These are phyloP conservation scores for Cytospora leucostoma DNA, from an alignment of 2,329 filamentous ascomycete genomes.

Conservation along the genomic window DNA sequence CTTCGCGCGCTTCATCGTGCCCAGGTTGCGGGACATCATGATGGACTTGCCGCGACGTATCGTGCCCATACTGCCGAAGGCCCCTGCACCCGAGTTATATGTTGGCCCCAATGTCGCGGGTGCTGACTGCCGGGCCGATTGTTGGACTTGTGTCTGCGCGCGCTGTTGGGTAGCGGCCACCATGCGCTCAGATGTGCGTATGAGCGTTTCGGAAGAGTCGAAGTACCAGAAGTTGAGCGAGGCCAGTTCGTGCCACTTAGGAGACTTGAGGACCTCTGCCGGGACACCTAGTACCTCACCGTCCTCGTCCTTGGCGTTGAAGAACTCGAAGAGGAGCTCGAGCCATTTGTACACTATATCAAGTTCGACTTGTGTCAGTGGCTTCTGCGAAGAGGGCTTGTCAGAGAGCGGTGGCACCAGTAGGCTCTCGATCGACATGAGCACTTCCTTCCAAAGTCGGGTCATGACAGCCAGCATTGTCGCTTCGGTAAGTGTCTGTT, in stretches of 20 bases:
- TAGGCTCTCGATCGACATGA: constrained; percentile 85
- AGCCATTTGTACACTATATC: constrained; percentile 97
- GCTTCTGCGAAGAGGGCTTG: constrained; percentile 84
- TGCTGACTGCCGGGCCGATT: constrained; percentile 37
- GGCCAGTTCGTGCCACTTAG: constrained; percentile 97
- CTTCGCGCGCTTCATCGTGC: constrained; percentile 94
- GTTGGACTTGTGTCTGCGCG: constrained; percentile 66
- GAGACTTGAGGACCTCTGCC: constrained; percentile 87
- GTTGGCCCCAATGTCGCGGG: constrained; percentile 46
- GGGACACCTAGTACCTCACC: constrained; percentile 85
- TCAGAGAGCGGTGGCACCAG: constrained; percentile 93
- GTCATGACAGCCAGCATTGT: constrained; percentile 99
- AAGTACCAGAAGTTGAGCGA: constrained; percentile 99
- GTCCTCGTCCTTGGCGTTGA: constrained; percentile 86
- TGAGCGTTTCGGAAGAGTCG: constrained; percentile 84
- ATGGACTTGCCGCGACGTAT: constrained; percentile 74
- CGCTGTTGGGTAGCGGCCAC: constrained; percentile 80
- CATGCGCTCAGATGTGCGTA: constrained; percentile 96
- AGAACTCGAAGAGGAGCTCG: constrained; percentile 87
- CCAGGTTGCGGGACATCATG: constrained; percentile 90
- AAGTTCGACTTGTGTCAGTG: constrained; percentile 81
- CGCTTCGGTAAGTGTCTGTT: constrained; percentile 87
- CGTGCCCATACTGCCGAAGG: constrained; percentile 68
- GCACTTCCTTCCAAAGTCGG: constrained; percentile 93
- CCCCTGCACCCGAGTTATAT: constrained; percentile 49